phyloP scores from a whole-genome alignment of 208 protist species.

The Acanthamoeba triangularis region DNA sequence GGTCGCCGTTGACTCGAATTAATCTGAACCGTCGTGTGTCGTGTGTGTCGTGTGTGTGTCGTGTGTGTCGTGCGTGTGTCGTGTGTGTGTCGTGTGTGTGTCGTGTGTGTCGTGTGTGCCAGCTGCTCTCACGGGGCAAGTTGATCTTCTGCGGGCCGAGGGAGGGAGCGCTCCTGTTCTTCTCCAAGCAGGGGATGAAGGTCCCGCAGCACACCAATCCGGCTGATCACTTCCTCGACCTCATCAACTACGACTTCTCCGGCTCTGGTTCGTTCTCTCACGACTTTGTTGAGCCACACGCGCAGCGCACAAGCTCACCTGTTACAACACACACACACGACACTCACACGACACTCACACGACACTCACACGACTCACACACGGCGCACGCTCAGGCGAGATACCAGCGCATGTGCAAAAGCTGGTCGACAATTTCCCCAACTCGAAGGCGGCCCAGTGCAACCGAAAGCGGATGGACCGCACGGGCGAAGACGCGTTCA shows the following conservation, averaged over 20 bases:
- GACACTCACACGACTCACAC: neutral
- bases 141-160: conserved; percentile 21
- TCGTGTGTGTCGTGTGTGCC: no score
- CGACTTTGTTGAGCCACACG: no score
- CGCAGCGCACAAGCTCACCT: no score
- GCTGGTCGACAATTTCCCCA: conserved; percentile 3
- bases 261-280: neutral
- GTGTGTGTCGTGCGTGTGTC: no score
- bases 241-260: conserved; percentile 66
- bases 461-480: neutral
- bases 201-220: conserved; percentile 20
- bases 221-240: conserved; percentile 62
- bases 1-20: neutral
- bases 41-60: no score
- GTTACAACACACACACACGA: neutral
- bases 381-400: neutral
- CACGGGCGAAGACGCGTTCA: neutral
- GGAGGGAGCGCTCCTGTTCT: conserved; percentile 19
- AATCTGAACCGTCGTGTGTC: no score
- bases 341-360: neutral
- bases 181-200: conserved; percentile 11
- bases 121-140: conserved; percentile 35
- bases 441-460: neutral
- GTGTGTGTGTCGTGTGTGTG: no score
- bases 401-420: neutral